A percentile compares a stretch with the other conserved stretches of the same genome.
These are phyloP conservation scores for Yamadazyma insecticola DNA, from an alignment of 805 yeast species.

Conservation along the genomic window DNA sequence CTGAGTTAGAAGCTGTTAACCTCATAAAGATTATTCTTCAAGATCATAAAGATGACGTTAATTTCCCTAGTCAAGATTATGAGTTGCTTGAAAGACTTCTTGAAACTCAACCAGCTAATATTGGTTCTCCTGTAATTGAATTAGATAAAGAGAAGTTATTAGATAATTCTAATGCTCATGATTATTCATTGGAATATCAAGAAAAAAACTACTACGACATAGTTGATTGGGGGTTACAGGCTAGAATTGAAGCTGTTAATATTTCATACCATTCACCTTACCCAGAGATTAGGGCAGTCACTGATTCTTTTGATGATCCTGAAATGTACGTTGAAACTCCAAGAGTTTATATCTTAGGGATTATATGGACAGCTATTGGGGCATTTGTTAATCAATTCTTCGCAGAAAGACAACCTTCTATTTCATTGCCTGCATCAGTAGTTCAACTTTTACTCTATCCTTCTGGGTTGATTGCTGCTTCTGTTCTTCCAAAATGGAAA, in stretches of 20 bases:
- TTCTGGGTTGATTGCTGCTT: conserved; percentile 36
- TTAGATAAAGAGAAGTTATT: conserved; percentile 3
- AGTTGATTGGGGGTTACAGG: conserved; percentile 29
- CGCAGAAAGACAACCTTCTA: conserved; percentile 49
- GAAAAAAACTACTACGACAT: conserved; percentile 13
- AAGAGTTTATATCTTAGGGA: conserved; percentile 51
- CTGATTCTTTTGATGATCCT: conserved; percentile 55
- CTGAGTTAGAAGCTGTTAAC: conserved; percentile 17
- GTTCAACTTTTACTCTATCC: conserved; percentile 45
- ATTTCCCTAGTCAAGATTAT: conserved; percentile 25
- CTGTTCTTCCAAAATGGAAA: conserved; percentile 39
- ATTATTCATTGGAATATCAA: conserved; percentile 24
- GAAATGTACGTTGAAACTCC: conserved; percentile 46
- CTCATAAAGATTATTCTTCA: conserved; percentile 25
- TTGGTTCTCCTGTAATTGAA: conserved; percentile 2
- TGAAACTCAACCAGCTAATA: conserved; percentile 2
- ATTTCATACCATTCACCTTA: conserved; percentile 48
- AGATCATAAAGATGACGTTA: conserved; percentile 29
- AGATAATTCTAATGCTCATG: conserved; percentile 2
- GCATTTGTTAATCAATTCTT: conserved; percentile 55
- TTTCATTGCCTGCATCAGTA: conserved; percentile 39
- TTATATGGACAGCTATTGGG: conserved; percentile 50
- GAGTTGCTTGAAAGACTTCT: conserved; percentile 19
- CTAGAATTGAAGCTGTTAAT: conserved; percentile 40
- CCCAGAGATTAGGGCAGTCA: conserved; percentile 63